Conservation (phyloP, 164 flowering plant genomes). For the Annona cherimola region DNA sequence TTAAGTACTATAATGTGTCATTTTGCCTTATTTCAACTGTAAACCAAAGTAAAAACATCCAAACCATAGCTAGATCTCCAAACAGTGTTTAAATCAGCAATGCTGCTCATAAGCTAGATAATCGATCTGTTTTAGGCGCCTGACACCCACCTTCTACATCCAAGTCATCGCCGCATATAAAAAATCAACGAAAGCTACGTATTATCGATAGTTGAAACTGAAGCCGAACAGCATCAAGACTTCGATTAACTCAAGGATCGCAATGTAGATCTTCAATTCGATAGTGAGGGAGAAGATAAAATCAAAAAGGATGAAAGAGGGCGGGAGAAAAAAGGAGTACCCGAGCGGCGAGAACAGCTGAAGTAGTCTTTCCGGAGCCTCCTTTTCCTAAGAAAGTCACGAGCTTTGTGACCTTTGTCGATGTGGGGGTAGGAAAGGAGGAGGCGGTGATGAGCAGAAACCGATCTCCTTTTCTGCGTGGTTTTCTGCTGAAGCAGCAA, state of each 20-base stretch:
- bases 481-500: neutral
- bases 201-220: too few relatives aligned
- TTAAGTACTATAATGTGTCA: too few relatives aligned
- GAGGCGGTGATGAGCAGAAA: constrained; percentile 4
- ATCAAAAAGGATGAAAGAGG: neutral
- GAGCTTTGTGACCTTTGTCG: constrained; percentile 51
- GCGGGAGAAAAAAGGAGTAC: constrained; percentile 20
- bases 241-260: too few relatives aligned
- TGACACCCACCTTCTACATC: too few relatives aligned
- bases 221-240: too few relatives aligned
- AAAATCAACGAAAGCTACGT: too few relatives aligned
- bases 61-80: constrained; percentile 1
- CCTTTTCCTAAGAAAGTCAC: constrained; percentile 91
- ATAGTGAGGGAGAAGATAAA: neutral
- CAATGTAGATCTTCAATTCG: too few relatives aligned
- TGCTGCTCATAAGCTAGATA: neutral
- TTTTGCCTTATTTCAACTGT: neutral
- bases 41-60: neutral
- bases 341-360: constrained; percentile 85
- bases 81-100: neutral
- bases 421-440: constrained; percentile 7
- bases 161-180: too few relatives aligned
- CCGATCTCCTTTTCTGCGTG: constrained; percentile 3
- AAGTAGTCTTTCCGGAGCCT: constrained; percentile 93
- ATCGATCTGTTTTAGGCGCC: neutral